These are phyloP conservation scores for Alternaria gaisen DNA, from an alignment of 2,329 filamentous ascomycete species.

Conservation along the genomic window DNA sequence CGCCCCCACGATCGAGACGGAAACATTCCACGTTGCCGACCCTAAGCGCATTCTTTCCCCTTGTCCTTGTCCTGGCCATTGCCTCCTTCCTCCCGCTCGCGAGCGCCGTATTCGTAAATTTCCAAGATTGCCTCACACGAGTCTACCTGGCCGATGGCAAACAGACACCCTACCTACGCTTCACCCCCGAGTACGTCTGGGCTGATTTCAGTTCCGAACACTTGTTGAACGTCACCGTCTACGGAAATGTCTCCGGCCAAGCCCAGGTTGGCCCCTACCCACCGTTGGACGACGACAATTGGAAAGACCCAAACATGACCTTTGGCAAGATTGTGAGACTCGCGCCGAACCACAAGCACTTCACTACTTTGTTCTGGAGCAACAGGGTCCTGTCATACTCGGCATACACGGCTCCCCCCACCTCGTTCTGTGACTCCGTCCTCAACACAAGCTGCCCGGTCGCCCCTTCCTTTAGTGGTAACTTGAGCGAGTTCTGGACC, in stretches of 20 bases:
- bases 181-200: slow-evolving; percentile 76
- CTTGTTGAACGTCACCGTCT: slow-evolving; percentile 79
- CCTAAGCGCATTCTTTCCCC: slow-evolving; percentile 21
- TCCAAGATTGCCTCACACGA: slow-evolving; percentile 80
- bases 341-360: slow-evolving; percentile 65
- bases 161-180: slow-evolving; percentile 74
- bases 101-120: slow-evolving; percentile 70
- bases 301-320: slow-evolving; percentile 68
- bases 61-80: slow-evolving; percentile 38
- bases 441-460: slow-evolving; percentile 71
- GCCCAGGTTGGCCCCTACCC: slow-evolving; percentile 68
- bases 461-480: slow-evolving; percentile 72
- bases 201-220: slow-evolving; percentile 74
- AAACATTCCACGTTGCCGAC: slow-evolving; percentile 21
- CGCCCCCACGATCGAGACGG: slow-evolving; percentile 44
- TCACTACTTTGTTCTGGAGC: slow-evolving; percentile 76
- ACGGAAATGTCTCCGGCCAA: slow-evolving; percentile 88
- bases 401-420: slow-evolving; percentile 64
- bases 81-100: slow-evolving; percentile 37
- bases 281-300: slow-evolving; percentile 62
- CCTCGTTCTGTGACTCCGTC: slow-evolving; percentile 71
- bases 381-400: slow-evolving; percentile 81
- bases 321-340: slow-evolving; percentile 80
- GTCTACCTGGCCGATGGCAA: slow-evolving; percentile 64
- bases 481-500: slow-evolving; percentile 59